These are phyloP conservation scores for Neurospora sp. DNA, from an alignment of 495 filamentous ascomycete species.

Conservation along the genomic window DNA sequence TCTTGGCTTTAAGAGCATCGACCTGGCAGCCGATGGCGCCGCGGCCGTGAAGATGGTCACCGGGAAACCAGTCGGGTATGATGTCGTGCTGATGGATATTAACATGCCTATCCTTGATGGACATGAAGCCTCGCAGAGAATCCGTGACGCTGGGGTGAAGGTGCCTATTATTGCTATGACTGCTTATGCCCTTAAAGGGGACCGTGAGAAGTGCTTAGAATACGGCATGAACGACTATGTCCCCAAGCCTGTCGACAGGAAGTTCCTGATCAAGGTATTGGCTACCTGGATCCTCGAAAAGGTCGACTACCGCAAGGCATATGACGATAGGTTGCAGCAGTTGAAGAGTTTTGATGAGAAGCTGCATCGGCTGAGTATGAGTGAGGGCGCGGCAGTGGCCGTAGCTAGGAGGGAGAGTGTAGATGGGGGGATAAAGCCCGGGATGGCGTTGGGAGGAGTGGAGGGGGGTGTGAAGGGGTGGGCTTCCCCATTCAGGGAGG, in stretches of 20 bases:
- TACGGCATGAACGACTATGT: constrained; percentile 56
- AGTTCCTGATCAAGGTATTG: constrained; percentile 26
- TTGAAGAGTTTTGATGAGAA: not conserved
- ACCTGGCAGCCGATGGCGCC: constrained; percentile 44
- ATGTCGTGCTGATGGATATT: constrained; percentile 46
- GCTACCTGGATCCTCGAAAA: constrained; percentile 33
- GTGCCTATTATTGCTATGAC: constrained; percentile 57
- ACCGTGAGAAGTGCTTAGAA: constrained; percentile 46
- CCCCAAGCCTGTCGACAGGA: constrained; percentile 47
- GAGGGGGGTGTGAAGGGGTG: not conserved
- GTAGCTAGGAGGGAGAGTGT: not conserved
- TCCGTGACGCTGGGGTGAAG: constrained; percentile 25
- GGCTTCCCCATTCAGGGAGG: not conserved
- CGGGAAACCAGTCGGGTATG: constrained; percentile 40
- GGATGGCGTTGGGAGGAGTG: not conserved
- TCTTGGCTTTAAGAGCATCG: constrained; percentile 44
- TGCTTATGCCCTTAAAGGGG: constrained; percentile 52
- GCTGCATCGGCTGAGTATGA: not conserved
- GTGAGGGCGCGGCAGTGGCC: not conserved
- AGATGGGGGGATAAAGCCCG: not conserved
- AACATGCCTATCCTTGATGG: constrained; percentile 43
- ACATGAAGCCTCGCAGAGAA: constrained; percentile 26
- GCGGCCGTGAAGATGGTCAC: constrained; percentile 46
- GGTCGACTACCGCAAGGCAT: constrained; percentile 4
- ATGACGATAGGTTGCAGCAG: not conserved